Evolutionary conservation across 306 rosid species (phyloP).

Genomic region (Bauhinia variegata): DNA sequence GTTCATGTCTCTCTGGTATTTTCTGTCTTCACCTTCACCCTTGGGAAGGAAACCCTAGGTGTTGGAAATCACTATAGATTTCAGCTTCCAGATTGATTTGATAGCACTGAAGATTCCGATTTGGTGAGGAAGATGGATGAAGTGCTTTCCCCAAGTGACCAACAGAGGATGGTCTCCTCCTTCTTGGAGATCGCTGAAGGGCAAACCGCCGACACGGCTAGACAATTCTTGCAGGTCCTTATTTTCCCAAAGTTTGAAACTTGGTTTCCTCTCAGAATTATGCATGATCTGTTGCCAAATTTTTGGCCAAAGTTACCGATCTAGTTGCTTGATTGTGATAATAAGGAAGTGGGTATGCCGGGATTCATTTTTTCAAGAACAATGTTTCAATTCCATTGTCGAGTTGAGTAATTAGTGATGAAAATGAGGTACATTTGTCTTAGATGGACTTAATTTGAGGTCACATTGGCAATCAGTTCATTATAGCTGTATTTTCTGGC

Average conservation of each 20-base stretch:
- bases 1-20: no score
- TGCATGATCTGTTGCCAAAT: background rate
- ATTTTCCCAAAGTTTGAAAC: background rate
- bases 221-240: slow-evolving; percentile 51
- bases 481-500: no score
- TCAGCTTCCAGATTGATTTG: background rate
- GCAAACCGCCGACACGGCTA: slow-evolving; percentile 53
- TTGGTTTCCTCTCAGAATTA: background rate
- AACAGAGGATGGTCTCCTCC: slow-evolving; percentile 50
- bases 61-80: background rate
- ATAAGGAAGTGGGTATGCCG: background rate
- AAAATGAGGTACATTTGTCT: no score
- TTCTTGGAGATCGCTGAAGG: slow-evolving; percentile 59
- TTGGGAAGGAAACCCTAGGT: no score
- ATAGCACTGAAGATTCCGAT: background rate
- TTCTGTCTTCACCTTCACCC: no score
- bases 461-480: no score
- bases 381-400: no score
- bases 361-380: background rate
- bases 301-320: background rate
- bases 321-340: background rate
- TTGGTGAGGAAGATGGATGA: slow-evolving; percentile 38
- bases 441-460: no score
- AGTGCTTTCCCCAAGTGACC: slow-evolving; percentile 45
- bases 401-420: background rate